Base-by-base conservation (phyloP, 129 eudicot genomes). In the Ambrosia trifida region DNA sequence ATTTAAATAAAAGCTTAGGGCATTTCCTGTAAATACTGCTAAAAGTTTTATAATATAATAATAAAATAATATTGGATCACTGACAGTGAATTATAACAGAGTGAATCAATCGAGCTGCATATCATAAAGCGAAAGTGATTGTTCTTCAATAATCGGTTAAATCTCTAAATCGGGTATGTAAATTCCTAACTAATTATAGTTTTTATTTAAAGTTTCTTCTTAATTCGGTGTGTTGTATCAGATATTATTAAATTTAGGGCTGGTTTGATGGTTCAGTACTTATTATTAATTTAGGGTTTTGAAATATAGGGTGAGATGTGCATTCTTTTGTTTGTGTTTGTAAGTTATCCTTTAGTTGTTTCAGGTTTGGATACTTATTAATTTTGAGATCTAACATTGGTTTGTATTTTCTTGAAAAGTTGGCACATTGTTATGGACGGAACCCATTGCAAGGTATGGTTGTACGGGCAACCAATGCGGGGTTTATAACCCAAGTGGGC, bases 61-160 rank as follows among this genome's bases (percentile, higher is more conserved):
- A n/a, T n/a, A n/a, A n/a, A n/a, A n/a, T 2, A 14, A 72, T 30
- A 61, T 49, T 30, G 52, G 67, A 71, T 70, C 66, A 70, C 66
- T 63, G 38, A 16, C 60, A 32, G 47, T 60, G 70, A 33, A 46
- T 7, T 52, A 36, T 19, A 33, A 9, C 3, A 16, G 68, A 60
- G 78, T 63, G 62, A 73, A 73, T 63, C 52, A 73, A 73, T 63
- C 52, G 30, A 73, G 63, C 78, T 73, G 71, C 71, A 62, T 3
- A 63, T 50, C 61, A 49, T 18, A 19, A 73, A 49, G 50, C 69
- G 16, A 47, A 62, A 73, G 30, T 46, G 63, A 33, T 38, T 32
- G 20, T 73, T 59, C 52, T 63, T 73, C 70, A 9, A 35, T 63
- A 33, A 63, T 16, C 62, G 50, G 11, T 30, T 3, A 5, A 60